A percentile compares a stretch with the other conserved stretches of the same genome.
phyloP scores from a whole-genome alignment of 371 early-diverging fungal species.

The Paramicrosporidium saccamoebae region DNA sequence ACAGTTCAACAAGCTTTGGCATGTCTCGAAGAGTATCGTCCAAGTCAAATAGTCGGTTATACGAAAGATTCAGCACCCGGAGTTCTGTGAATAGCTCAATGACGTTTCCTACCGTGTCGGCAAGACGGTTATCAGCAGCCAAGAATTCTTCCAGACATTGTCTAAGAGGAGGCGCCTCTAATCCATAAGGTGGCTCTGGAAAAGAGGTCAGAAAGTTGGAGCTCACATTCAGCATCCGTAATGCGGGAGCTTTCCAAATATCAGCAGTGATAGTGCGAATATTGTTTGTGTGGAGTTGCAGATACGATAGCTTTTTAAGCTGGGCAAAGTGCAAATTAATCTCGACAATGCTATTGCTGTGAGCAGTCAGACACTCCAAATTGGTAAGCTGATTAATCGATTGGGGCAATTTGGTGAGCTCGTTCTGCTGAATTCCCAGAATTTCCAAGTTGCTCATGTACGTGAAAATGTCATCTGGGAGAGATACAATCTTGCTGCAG shows the following conservation, averaged over 20 bases:
- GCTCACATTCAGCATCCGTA: conserved; percentile 27
- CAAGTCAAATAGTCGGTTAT: conserved; percentile 42
- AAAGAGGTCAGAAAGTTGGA: conserved; percentile 35
- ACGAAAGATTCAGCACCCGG: conserved; percentile 33
- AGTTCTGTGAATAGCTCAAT: conserved; percentile 30
- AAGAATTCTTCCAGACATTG: conserved; percentile 3
- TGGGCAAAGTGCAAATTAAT: conserved; percentile 20
- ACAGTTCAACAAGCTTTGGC: conserved; percentile 28
- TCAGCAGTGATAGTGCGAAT: conserved; percentile 31
- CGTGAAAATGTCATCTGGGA: conserved; percentile 20
- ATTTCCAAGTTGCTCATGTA: conserved; percentile 13
- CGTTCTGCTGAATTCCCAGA: conserved; percentile 27
- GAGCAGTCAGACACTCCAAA: conserved; percentile 16
- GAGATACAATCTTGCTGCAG: conserved; percentile 23
- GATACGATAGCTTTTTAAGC: conserved; percentile 10
- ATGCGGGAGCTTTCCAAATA: conserved; percentile 40
- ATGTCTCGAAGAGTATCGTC: conserved; percentile 11
- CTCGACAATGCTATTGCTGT: conserved; percentile 21
- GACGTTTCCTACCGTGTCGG: conserved; percentile 8
- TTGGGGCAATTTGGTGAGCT: conserved; percentile 21
- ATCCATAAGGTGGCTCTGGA: conserved; percentile 13
- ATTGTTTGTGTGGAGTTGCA: conserved; percentile 31
- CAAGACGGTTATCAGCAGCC: conserved; percentile 2
- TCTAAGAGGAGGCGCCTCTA: conserved; percentile 1
- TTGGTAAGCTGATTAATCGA: conserved; percentile 15